Base-by-base conservation (phyloP, 805 yeast genomes). In the Blastobotrys peoriensis region DNA sequence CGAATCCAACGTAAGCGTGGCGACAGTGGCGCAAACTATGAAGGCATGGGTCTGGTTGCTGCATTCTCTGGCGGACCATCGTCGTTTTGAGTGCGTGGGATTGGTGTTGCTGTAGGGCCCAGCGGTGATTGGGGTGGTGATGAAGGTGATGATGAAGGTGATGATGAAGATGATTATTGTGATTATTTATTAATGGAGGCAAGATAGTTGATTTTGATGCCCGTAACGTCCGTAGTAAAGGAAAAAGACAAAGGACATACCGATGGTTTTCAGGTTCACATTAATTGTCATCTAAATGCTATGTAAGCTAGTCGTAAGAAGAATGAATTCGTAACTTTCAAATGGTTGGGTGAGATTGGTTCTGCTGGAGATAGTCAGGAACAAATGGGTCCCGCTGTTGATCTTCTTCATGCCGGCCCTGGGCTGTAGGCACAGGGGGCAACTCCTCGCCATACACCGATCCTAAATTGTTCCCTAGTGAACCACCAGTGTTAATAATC, bases 11-110 rank as follows among this genome's bases (percentile, higher is more conserved):
- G 8, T 30, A 25, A 33, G 45, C 41, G 21, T 13, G 10, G n/a
- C 35, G 38, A 33, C 33, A 36, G 38, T 34, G 46, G 20, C 43
- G 49, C 57, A 2, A 48, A 49, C 36, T 62, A 56, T 46, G 63
- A 63, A 40, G 58, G 59, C 37, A 53, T 63, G 34, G 67, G 67
- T 1, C 56, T 63, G 18, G 63, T 63, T 34, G 64, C 66, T 1
- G 67, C 67, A n/a, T 63, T 58, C 42, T 60, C 65, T 33, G 65
- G 65, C 18, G 66, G 66, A 2, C 66, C 65, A 4, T 51, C 56
- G 22, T 55, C 59, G 3, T 56, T 58, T 38, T 58, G 36, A 39
- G n/a, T n/a, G n/a, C n/a, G n/a, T n/a, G n/a, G n/a, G n/a, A n/a
- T n/a, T n/a, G n/a, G n/a, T n/a, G n/a, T n/a, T n/a, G n/a, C n/a